phyloP scores from a whole-genome alignment of 306 rosid species.

The Fragaria nilgerrensis region DNA sequence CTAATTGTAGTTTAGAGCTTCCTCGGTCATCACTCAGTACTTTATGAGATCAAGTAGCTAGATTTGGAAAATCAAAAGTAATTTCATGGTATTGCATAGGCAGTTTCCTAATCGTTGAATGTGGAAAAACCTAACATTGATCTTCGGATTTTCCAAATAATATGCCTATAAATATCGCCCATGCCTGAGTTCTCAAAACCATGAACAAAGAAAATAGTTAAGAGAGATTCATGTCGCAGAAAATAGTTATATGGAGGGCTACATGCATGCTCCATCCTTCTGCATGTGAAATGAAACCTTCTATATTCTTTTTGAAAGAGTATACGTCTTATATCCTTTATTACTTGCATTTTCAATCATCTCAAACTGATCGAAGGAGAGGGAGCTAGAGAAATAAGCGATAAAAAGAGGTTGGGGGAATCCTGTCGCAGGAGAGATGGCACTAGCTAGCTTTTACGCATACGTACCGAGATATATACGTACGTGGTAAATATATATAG shows the following conservation, averaged over 20 bases:
- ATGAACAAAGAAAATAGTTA: neutral
- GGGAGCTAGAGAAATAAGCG: neutral
- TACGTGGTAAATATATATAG: neutral
- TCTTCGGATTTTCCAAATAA: neutral
- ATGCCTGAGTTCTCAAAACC: neutral
- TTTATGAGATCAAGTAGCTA: too few relatives aligned
- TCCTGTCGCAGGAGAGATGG: constrained; percentile 6
- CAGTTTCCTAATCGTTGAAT: constrained; percentile 7
- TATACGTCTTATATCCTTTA: neutral
- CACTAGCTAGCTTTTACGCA: neutral
- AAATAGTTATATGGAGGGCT: neutral
- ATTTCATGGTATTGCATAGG: constrained; percentile 13
- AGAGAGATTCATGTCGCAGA: constrained; percentile 8
- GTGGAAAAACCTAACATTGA: too few relatives aligned
- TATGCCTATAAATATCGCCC: neutral
- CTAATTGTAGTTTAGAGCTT: neutral
- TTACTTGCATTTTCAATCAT: neutral
- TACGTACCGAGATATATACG: too few relatives aligned
- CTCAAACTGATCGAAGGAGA: neutral
- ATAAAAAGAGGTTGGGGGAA: neutral
- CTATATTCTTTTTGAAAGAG: neutral
- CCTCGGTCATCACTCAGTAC: too few relatives aligned
- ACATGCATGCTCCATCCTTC: neutral
- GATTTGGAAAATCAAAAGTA: neutral
- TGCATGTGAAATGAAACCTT: neutral